Evolutionary conservation across 805 yeast genomes (phyloP).

Genomic region (Candida ovalis): DNA sequence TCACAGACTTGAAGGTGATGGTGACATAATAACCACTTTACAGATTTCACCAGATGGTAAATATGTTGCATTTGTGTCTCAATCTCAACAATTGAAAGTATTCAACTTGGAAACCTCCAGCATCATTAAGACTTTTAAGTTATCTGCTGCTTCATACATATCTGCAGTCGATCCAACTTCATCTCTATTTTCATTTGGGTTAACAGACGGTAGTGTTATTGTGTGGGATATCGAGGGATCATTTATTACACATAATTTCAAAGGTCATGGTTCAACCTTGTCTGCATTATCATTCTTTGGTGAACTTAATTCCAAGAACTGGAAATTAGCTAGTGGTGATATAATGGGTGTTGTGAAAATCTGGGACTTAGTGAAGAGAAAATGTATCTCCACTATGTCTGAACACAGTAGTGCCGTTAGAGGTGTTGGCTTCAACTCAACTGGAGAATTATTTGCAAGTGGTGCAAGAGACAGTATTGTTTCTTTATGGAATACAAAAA

Average conservation of each 20-base stretch:
- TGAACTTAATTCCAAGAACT: slow-evolving; percentile 57
- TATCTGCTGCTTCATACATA: slow-evolving; percentile 80
- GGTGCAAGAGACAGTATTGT: slow-evolving; percentile 89
- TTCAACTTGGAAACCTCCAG: slow-evolving; percentile 43
- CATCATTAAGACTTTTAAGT: slow-evolving; percentile 49
- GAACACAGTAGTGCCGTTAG: slow-evolving; percentile 87
- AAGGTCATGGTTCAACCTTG: slow-evolving; percentile 90
- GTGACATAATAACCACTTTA: slow-evolving; percentile 71
- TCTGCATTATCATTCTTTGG: slow-evolving; percentile 76
- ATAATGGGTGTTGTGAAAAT: slow-evolving; percentile 52
- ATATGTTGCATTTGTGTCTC: slow-evolving; percentile 68
- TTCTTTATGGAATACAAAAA: slow-evolving; percentile 52
- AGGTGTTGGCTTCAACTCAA: slow-evolving; percentile 62
- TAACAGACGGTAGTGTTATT: slow-evolving; percentile 87
- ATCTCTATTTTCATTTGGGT: slow-evolving; percentile 86
- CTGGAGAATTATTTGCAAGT: slow-evolving; percentile 56
- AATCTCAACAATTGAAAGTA: slow-evolving; percentile 76
- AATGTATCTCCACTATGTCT: slow-evolving; percentile 52
- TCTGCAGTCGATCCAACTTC: slow-evolving; percentile 76
- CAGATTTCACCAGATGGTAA: slow-evolving; percentile 73
- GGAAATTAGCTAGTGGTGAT: slow-evolving; percentile 78
- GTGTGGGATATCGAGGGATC: slow-evolving; percentile 93
- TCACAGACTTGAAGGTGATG: slow-evolving; percentile 77
- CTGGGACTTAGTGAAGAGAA: slow-evolving; percentile 72
- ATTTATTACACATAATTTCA: slow-evolving; percentile 80